Evolutionary conservation across 345 rosid genomes (phyloP).

Genomic region (Erucastrum elatum): DNA sequence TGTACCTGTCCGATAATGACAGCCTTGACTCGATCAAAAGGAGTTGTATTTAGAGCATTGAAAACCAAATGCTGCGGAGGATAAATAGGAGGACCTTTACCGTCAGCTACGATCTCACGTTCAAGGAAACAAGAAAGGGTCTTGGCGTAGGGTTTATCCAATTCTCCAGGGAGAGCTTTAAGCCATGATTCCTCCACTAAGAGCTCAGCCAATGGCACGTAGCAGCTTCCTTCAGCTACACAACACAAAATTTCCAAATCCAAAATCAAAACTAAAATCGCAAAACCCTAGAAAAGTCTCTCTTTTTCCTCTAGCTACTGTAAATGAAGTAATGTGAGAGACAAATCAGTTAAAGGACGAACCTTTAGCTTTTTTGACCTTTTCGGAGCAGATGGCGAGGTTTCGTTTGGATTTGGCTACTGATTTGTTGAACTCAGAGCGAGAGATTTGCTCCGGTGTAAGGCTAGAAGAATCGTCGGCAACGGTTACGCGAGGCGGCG

Average conservation of each 20-base stretch:
- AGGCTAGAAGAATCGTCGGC: constrained; percentile 44
- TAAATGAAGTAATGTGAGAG: not conserved
- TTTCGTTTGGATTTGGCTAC: constrained; percentile 72
- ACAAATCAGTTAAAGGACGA: not conserved
- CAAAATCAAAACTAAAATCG: constrained; percentile 4
- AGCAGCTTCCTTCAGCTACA: constrained; percentile 45
- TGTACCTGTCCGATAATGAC: constrained; percentile 85
- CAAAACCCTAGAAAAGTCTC: not conserved
- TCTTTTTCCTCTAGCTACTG: not conserved
- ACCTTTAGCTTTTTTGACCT: constrained; percentile 60
- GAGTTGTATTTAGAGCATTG: constrained; percentile 79
- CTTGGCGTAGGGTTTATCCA: constrained; percentile 65
- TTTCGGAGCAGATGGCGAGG: constrained; percentile 62
- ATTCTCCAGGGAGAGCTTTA: constrained; percentile 66
- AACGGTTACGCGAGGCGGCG: constrained; percentile 30
- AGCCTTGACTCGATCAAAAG: constrained; percentile 73
- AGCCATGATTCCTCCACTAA: constrained; percentile 84
- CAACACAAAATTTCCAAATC: not conserved
- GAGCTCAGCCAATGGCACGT: constrained; percentile 71
- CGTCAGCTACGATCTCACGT: constrained; percentile 43
- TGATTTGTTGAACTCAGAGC: constrained; percentile 58
- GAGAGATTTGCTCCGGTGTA: constrained; percentile 53
- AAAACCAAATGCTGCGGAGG: constrained; percentile 84
- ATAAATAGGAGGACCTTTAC: constrained; percentile 45
- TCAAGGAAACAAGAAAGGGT: constrained; percentile 61